phyloP scores from a whole-genome alignment of 371 early-diverging fungal genomes.

The Rhizomucor pusillus region DNA sequence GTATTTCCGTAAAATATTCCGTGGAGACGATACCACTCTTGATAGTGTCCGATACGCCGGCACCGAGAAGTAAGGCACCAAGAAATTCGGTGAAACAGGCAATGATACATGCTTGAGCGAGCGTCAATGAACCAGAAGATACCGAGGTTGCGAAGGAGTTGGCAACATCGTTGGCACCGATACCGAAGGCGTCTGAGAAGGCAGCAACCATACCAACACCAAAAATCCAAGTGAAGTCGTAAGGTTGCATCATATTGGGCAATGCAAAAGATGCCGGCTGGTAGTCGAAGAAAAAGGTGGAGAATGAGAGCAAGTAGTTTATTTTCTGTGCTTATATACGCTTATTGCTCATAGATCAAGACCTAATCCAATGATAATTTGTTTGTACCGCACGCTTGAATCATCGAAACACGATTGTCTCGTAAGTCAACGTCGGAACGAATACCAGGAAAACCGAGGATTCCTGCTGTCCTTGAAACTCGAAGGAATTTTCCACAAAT shows the following conservation, averaged over 20 bases:
- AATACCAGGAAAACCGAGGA: no score
- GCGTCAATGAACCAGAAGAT: slow-evolving; percentile 74
- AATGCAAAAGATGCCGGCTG: neutral
- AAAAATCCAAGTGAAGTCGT: slow-evolving; percentile 78
- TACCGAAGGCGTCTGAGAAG: slow-evolving; percentile 61
- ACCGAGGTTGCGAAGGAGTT: slow-evolving; percentile 88
- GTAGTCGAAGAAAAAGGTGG: neutral
- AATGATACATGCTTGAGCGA: slow-evolving; percentile 70
- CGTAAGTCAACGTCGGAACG: no score
- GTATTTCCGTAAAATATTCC: slow-evolving; percentile 47
- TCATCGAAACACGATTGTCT: no score
- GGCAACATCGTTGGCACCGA: slow-evolving; percentile 91
- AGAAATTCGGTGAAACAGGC: slow-evolving; percentile 85
- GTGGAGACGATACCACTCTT: slow-evolving; percentile 69
- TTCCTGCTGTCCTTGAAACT: no score
- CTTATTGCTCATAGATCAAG: no score
- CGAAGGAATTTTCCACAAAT: no score
- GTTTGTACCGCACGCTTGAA: no score
- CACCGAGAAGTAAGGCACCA: slow-evolving; percentile 81
- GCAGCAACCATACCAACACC: slow-evolving; percentile 67
- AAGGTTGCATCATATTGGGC: slow-evolving; percentile 47
- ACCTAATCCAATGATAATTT: no score
- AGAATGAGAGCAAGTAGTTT: neutral
- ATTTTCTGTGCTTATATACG: neutral
- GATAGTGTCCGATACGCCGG: slow-evolving; percentile 74